Evolutionary conservation across 805 yeast genomes (phyloP).

Genomic region (Wickerhamomyces ciferrii): DNA sequence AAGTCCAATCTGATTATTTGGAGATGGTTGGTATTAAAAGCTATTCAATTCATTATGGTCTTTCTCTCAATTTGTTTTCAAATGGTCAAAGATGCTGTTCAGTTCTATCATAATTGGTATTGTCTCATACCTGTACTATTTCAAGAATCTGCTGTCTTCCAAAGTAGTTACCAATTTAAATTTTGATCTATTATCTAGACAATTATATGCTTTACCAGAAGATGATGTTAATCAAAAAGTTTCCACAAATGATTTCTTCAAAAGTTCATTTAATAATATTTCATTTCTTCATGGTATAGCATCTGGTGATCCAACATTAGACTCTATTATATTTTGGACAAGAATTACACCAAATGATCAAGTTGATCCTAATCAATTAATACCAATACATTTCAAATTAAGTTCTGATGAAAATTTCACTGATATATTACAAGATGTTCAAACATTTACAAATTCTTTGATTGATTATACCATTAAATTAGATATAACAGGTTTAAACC

Average conservation of each 20-base stretch:
- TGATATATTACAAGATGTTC: background rate
- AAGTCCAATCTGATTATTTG: too few species aligned
- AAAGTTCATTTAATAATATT: background rate
- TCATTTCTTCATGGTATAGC: slow-evolving; percentile 19
- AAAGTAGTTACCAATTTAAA: slow-evolving; percentile 1
- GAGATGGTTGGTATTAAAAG: too few species aligned
- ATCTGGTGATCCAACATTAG: slow-evolving; percentile 18
- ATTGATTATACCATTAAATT: background rate
- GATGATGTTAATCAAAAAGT: slow-evolving; percentile 3
- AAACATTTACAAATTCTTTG: background rate
- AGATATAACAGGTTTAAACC: background rate
- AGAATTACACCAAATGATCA: slow-evolving; percentile 11
- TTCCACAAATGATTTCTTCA: background rate
- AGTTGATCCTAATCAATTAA: background rate
- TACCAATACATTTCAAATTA: background rate
- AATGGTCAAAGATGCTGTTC: background rate
- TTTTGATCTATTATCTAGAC: slow-evolving; percentile 6
- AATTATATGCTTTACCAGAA: slow-evolving; percentile 2
- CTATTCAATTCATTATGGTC: too few species aligned
- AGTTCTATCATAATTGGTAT: background rate
- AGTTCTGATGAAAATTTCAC: background rate
- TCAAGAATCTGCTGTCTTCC: background rate
- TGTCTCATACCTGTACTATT: background rate
- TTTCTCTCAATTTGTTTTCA: too few species aligned
- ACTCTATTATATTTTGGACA: slow-evolving; percentile 21